Conservation (phyloP, 1,284 basidiomycete genomes). For the Ganoderma leucocontextum region DNA sequence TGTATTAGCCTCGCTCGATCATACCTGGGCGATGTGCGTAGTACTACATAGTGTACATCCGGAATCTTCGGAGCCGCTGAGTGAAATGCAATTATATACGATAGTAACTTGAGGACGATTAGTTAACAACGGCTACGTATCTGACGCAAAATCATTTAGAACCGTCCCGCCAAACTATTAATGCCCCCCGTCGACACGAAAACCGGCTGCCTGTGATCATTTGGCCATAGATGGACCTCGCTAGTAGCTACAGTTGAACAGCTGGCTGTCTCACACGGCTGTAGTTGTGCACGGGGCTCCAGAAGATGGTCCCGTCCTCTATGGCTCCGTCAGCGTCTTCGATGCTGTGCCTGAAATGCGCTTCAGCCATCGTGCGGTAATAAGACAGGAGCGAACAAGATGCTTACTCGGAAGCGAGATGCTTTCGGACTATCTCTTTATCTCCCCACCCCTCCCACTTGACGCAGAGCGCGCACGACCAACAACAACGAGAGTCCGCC, state of each 20-base stretch:
- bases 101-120: too few species aligned
- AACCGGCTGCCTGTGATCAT: too few species aligned
- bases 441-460: not conserved
- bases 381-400: not conserved
- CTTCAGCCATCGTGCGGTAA: not conserved
- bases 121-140: too few species aligned
- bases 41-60: too few species aligned
- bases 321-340: not conserved
- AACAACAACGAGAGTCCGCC: not conserved
- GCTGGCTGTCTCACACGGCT: not conserved
- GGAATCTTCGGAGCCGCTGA: too few species aligned
- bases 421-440: not conserved
- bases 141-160: too few species aligned
- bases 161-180: too few species aligned
- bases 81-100: too few species aligned
- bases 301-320: constrained; percentile 1
- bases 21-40: too few species aligned
- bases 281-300: not conserved
- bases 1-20: too few species aligned
- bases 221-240: too few species aligned
- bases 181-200: too few species aligned
- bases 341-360: not conserved
- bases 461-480: constrained; percentile 3
- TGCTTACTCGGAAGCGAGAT: constrained; percentile 5
- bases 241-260: not conserved